A percentile compares a stretch with the other conserved stretches of the same genome.
Evolutionary conservation across 2,329 filamentous ascomycete species (phyloP).

Genomic region (Claviceps sp.): DNA sequence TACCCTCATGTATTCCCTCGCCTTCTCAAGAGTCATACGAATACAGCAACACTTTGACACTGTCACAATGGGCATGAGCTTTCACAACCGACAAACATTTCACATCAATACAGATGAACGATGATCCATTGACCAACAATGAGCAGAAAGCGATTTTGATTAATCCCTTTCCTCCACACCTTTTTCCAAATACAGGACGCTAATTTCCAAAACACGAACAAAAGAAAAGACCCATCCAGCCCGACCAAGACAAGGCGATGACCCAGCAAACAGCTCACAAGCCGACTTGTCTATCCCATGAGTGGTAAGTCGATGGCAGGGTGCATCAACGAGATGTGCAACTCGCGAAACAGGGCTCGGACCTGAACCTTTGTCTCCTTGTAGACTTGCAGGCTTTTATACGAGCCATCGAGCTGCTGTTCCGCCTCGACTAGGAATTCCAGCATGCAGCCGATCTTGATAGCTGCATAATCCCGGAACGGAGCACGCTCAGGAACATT

Average conservation of each 20-base stretch:
- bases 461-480: neutral
- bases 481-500: neutral
- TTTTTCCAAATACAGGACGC: neutral
- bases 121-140: neutral
- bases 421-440: constrained; percentile 2
- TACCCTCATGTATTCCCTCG: neutral
- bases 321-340: neutral
- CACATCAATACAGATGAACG: neutral
- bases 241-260: neutral
- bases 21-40: neutral
- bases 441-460: neutral
- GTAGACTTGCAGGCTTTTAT: neutral
- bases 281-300: neutral
- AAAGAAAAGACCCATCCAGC: neutral
- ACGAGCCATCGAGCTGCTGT: constrained; percentile 6
- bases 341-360: neutral
- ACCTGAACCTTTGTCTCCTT: neutral
- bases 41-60: neutral
- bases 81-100: neutral
- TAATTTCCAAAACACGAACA: neutral
- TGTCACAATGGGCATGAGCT: neutral
- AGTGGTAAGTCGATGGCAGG: neutral
- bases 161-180: neutral
- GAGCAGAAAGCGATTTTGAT: neutral
- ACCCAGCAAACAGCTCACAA: neutral